Conservation (phyloP, 78 protist species). For the Capsaspora owczarzaki region DNA sequence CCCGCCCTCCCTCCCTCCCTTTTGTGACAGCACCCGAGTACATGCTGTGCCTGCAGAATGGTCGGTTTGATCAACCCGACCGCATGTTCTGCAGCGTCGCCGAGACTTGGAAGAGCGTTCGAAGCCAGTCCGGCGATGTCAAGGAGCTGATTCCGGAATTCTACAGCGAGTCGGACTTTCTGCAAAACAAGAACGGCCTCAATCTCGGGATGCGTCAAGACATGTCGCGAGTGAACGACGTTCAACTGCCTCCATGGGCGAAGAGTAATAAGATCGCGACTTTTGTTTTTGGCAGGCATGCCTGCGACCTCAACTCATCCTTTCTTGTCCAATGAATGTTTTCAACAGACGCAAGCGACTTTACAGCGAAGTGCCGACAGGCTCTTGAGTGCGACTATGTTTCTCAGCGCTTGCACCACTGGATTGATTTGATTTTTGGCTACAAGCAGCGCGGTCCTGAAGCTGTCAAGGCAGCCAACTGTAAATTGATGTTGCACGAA, state of each 20-base stretch:
- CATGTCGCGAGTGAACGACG: constrained; percentile 51
- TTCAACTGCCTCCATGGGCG: constrained; percentile 96
- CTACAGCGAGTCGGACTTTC: constrained; percentile 47
- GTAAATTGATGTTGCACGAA: too few species aligned
- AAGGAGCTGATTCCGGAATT: constrained; percentile 92
- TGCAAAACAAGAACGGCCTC: constrained; percentile 38
- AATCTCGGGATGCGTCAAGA: constrained; percentile 54
- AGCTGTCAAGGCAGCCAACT: constrained; percentile 60
- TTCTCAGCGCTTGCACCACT: constrained; percentile 64
- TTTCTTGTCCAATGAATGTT: neutral
- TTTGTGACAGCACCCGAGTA: constrained; percentile 72
- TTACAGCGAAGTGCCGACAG: constrained; percentile 27
- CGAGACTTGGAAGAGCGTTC: constrained; percentile 64
- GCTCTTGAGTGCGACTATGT: constrained; percentile 89
- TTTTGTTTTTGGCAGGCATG: neutral
- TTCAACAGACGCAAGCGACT: constrained; percentile 22
- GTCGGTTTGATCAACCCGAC: constrained; percentile 79
- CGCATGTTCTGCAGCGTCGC: constrained; percentile 79
- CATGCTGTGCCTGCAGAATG: constrained; percentile 80
- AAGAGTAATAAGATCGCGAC: neutral
- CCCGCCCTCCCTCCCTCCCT: too few species aligned
- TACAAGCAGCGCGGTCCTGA: constrained; percentile 73
- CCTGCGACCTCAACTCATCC: neutral
- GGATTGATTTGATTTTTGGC: constrained; percentile 98
- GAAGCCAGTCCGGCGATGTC: constrained; percentile 48